These are phyloP conservation scores for Cichorium intybus DNA, from an alignment of 140 eudicot genomes.

Conservation along the genomic window DNA sequence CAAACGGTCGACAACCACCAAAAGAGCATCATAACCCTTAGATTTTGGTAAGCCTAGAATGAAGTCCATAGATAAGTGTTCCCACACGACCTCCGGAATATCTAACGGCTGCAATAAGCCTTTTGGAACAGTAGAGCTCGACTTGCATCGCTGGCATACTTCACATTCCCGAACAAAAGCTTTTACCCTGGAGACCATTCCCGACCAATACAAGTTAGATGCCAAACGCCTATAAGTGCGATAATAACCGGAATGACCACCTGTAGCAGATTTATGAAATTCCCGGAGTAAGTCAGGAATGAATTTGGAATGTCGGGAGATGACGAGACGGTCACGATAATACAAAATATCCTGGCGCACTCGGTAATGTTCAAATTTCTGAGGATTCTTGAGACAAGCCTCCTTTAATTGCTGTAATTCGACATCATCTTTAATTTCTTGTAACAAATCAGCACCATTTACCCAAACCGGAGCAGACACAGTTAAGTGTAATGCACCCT, in stretches of 20 bases:
- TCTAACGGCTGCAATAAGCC: neutral
- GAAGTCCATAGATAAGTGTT: neutral
- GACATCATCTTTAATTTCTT: neutral
- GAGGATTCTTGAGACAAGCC: too few relatives aligned
- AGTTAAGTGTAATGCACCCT: accelerated
- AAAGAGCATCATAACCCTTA: neutral
- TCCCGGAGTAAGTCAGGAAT: neutral
- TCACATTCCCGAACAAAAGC: neutral
- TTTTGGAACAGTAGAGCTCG: neutral
- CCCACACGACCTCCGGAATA: neutral
- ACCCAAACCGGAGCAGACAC: neutral
- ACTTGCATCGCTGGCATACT: neutral
- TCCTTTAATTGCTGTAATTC: too few relatives aligned
- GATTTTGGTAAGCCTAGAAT: neutral
- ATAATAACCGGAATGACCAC: neutral
- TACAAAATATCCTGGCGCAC: neutral
- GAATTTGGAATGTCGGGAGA: neutral
- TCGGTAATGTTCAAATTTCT: too few relatives aligned
- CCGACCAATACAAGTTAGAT: neutral
- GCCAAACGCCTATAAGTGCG: neutral
- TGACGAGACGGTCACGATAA: neutral
- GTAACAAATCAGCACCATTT: neutral
- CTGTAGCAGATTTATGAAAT: neutral
- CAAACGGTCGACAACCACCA: neutral
- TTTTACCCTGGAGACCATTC: neutral